Conservation (phyloP, 306 rosid species). For the Begonia fuchsioides region DNA sequence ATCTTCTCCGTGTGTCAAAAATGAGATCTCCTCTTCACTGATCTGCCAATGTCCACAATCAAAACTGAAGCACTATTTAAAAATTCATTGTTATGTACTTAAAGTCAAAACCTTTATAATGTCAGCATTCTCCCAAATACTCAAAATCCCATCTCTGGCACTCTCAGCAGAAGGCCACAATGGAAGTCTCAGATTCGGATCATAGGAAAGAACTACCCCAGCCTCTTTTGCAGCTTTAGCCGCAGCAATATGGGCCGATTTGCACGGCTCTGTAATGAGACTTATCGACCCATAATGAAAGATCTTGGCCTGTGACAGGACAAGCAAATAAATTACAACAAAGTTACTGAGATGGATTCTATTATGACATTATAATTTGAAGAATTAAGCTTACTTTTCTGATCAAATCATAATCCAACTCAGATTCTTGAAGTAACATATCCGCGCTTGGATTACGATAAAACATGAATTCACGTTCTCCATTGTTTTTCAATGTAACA, state of each 20-base stretch:
- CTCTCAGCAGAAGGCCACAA: constrained; percentile 82
- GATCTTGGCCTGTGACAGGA: constrained; percentile 60
- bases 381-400: constrained; percentile 36
- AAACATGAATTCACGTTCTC: constrained; percentile 99
- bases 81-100: background rate
- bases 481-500: constrained; percentile 74
- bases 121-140: constrained; percentile 88
- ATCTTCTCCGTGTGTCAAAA: constrained; percentile 80
- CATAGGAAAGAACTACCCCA: constrained; percentile 71
- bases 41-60: constrained; percentile 28
- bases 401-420: constrained; percentile 59
- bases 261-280: constrained; percentile 94
- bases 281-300: constrained; percentile 90
- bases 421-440: constrained; percentile 80
- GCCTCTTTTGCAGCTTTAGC: constrained; percentile 85
- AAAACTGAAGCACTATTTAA: background rate
- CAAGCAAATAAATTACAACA: no score
- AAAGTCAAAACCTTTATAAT: constrained; percentile 47
- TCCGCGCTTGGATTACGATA: constrained; percentile 97
- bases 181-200: constrained; percentile 95
- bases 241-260: constrained; percentile 89
- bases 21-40: constrained; percentile 82
- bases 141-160: constrained; percentile 89
- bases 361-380: no score
- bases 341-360: no score